A percentile compares a stretch with the other conserved stretches of the same genome.
Conservation (phyloP, 768 basidiomycete genomes). For the Leccinum imitatum region DNA sequence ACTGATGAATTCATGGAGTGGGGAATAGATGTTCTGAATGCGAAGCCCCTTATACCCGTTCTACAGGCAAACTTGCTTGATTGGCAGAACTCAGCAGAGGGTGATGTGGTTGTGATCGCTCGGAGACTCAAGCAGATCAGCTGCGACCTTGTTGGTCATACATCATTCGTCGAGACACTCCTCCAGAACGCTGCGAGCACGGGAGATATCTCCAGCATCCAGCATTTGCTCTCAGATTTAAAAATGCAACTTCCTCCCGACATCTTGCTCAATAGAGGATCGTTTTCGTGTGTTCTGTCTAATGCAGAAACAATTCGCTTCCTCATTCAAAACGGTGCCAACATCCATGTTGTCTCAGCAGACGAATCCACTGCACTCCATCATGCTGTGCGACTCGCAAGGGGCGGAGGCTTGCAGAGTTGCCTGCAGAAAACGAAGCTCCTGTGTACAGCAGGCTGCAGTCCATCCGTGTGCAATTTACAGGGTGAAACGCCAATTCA, state of each 20-base stretch:
- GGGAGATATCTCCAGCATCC: not conserved
- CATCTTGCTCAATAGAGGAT: not conserved
- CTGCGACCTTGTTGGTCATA: not conserved
- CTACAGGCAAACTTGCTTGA: not conserved
- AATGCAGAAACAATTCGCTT: not conserved
- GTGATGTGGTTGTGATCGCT: not conserved
- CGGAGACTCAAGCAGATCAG: not conserved
- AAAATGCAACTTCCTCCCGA: not conserved
- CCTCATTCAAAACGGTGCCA: not conserved
- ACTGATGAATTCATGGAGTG: not conserved
- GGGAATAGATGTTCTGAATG: not conserved
- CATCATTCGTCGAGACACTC: not conserved
- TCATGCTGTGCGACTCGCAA: rapidly evolving
- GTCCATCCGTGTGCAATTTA: not conserved
- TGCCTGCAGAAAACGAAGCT: not conserved
- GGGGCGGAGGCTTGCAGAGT: not conserved
- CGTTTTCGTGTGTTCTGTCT: not conserved
- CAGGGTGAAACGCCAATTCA: not conserved
- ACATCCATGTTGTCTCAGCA: not conserved
- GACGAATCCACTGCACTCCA: not conserved
- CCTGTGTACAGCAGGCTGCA: not conserved
- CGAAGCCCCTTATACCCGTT: rapidly evolving
- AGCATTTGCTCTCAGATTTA: not conserved
- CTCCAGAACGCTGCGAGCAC: not conserved
- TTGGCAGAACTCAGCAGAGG: not conserved